Conservation (phyloP, 345 rosid genomes). For the Linum lewisii region DNA sequence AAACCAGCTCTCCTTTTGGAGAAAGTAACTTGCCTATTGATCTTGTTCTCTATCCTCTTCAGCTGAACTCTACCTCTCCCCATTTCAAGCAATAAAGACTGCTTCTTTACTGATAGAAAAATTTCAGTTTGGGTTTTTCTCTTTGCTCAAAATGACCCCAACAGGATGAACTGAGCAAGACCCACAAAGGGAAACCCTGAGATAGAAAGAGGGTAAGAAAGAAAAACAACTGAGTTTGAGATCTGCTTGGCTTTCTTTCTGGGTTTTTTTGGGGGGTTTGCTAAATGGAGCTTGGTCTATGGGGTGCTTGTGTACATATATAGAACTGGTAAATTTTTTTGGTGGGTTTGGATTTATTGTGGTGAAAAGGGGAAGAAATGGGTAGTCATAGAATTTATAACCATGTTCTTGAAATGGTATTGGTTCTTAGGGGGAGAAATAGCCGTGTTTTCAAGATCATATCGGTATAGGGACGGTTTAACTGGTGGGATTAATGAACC, state of each 20-base stretch:
- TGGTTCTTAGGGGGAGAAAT: neutral
- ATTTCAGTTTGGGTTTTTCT: neutral
- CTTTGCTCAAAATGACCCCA: neutral
- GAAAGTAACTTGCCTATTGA: constrained; percentile 54
- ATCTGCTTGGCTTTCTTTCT: neutral
- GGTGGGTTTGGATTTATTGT: neutral
- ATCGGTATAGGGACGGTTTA: too few species aligned
- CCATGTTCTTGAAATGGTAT: neutral
- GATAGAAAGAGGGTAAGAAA: neutral
- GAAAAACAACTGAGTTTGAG: neutral
- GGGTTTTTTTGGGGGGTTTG: neutral
- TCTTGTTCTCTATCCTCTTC: constrained; percentile 62
- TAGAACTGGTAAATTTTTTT: neutral
- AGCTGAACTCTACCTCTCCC: constrained; percentile 45
- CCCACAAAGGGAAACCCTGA: neutral
- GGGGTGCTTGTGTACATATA: neutral
- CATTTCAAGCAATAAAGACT: constrained; percentile 3
- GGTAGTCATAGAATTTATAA: neutral
- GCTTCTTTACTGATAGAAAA: neutral
- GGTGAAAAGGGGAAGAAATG: neutral
- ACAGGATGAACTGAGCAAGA: neutral
- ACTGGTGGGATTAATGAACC: too few species aligned
- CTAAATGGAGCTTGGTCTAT: neutral
- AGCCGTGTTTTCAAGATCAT: neutral
- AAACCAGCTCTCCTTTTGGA: constrained; percentile 49